phyloP scores from a whole-genome alignment of 768 basidiomycete species.

The Lactarius trivialis region DNA sequence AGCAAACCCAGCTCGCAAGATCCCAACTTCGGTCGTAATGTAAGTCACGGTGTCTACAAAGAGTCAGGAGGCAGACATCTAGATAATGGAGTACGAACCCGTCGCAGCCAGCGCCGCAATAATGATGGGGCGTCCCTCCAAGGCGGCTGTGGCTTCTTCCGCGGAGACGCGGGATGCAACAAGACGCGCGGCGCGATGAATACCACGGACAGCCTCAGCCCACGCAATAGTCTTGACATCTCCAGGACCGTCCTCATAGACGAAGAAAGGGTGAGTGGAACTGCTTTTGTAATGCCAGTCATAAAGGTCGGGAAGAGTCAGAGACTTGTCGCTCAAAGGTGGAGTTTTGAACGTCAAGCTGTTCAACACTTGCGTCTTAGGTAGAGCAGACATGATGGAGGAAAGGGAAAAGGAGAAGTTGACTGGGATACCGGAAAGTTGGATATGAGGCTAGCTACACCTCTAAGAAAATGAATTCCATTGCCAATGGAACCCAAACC shows the following conservation, averaged over 20 bases:
- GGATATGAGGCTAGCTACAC: not conserved
- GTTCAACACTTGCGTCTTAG: slow-evolving; percentile 22
- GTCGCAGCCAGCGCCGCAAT: slow-evolving; percentile 22
- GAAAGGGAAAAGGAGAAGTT: not conserved
- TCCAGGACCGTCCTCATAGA: slow-evolving; percentile 17
- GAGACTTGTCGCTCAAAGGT: slow-evolving; percentile 21
- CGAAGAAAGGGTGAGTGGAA: slow-evolving; percentile 24
- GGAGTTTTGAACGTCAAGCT: slow-evolving; percentile 24
- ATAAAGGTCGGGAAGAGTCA: slow-evolving; percentile 26
- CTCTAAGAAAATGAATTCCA: not conserved
- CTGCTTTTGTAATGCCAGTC: slow-evolving; percentile 27
- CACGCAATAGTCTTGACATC: slow-evolving; percentile 20
- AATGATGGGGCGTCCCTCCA: slow-evolving; percentile 19
- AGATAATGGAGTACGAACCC: slow-evolving; percentile 14
- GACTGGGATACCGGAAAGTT: not conserved
- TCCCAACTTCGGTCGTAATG: slow-evolving; percentile 28
- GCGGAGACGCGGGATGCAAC: slow-evolving; percentile 10
- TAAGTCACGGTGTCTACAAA: slow-evolving; percentile 25
- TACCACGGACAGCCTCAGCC: slow-evolving; percentile 21
- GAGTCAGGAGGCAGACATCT: not conserved
- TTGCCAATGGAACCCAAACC: not conserved
- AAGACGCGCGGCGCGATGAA: slow-evolving; percentile 22
- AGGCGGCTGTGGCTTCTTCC: slow-evolving; percentile 3
- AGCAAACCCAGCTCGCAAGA: slow-evolving; percentile 36
- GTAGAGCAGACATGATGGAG: slow-evolving; percentile 17